Evolutionary conservation across 495 filamentous ascomycete genomes (phyloP), one percentile per base, ranked within the genome.

Genomic region (Aspergillus incahuasiensis): DNA sequence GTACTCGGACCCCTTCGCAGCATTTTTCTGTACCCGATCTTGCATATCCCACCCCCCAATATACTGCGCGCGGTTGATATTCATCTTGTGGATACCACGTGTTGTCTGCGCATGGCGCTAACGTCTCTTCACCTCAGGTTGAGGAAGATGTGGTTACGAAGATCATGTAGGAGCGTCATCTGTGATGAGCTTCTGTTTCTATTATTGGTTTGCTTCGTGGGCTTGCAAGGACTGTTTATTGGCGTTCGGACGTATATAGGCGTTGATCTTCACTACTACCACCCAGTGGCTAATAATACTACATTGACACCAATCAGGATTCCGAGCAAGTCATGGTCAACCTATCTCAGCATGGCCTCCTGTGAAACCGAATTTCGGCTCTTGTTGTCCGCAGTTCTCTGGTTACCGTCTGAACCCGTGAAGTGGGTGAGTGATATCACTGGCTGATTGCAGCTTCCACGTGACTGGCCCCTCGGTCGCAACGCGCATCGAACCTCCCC

Each of bases 91-190:
- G 12, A 6, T 8, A 35, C 38, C 38, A 40, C 38, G n/a, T 40
- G 38, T 40, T 40, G 38, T 35, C 38, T 40, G 20, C 34, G 48
- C 38, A 50, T 50, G 48, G 21, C 48, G 78, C 82, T 88, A 84
- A 88, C 81, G 70, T 70, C 57, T 56, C 55, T 67, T 65, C 72
- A 68, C 67, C 69, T 76, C 85, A 95, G 91, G 89, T 94, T 76
- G 90, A 95, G 78, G 91, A 95, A 77, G 91, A 96, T 70, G 78
- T 79, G 68, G 84, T 97, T 71, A 94, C 90, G 60, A 95, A 91
- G 80, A 89, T 97, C 74, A 91, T 92, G 89, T 95, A 88, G 81
- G 72, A 50, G 61, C 55, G 57, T 62, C 62, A 56, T 63, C 46
- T 24, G 47, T 46, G 58, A 41, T 57, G 53, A 51, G 61, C 54